A percentile compares a stretch with the other conserved stretches of the same genome.
These are phyloP conservation scores for Spergularia bocconei DNA, from an alignment of 148 eudicot genomes.

Conservation along the genomic window DNA sequence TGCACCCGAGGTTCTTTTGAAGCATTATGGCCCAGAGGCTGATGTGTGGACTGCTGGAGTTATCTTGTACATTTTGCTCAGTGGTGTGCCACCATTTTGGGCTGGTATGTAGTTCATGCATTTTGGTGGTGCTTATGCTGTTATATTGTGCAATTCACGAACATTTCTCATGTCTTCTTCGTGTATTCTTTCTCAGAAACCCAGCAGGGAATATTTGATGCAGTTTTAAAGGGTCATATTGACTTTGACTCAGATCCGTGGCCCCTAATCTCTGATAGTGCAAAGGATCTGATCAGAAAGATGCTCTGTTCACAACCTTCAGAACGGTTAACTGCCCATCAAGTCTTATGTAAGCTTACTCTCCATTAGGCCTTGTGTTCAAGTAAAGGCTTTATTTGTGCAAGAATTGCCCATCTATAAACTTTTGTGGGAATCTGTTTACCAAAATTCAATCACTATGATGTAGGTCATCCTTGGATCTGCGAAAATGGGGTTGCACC, in stretches of 20 bases:
- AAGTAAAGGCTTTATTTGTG: background rate
- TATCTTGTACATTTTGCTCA: slow-evolving; percentile 86
- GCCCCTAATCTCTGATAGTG: slow-evolving; percentile 89
- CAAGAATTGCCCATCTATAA: background rate
- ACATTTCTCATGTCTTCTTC: slow-evolving; percentile 12
- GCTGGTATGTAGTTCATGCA: slow-evolving; percentile 54
- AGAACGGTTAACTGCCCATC: slow-evolving; percentile 83
- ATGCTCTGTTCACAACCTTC: slow-evolving; percentile 74
- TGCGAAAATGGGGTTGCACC: slow-evolving; percentile 99
- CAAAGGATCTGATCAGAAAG: slow-evolving; percentile 86
- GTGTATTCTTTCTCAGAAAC: slow-evolving; percentile 55
- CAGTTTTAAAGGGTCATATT: slow-evolving; percentile 80
- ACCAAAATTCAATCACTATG: slow-evolving; percentile 5
- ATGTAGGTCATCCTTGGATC: slow-evolving; percentile 96
- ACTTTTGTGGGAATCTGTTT: slow-evolving; percentile 6
- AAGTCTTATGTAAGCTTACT: slow-evolving; percentile 77
- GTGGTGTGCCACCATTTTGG: slow-evolving; percentile 99
- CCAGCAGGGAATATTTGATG: slow-evolving; percentile 97
- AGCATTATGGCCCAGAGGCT: slow-evolving; percentile 94
- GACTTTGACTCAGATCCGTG: slow-evolving; percentile 97
- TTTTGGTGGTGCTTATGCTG: background rate
- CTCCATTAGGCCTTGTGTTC: background rate
- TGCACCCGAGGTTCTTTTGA: slow-evolving; percentile 95
- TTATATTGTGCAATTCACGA: background rate
- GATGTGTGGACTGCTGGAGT: slow-evolving; percentile 99